Percentiles rank a stretch among this genome's conserved stretches.
Evolutionary conservation across 73 alveolate genomes (phyloP).

Genomic region (Paramecium biaurelia): DNA sequence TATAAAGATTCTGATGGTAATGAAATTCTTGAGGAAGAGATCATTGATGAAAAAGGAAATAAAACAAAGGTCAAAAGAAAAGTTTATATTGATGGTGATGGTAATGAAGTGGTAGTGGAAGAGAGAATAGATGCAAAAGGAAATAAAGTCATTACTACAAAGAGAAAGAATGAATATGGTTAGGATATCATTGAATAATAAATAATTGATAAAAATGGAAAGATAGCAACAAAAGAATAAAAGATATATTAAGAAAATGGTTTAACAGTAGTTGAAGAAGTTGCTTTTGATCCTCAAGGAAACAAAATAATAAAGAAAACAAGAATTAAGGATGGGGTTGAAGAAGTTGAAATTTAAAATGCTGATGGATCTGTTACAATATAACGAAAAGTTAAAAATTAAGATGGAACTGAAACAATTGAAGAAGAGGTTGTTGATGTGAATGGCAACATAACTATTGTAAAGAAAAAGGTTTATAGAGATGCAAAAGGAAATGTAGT

Average conservation of each 20-base stretch:
- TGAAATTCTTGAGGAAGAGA: neutral
- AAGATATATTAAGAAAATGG: constrained; percentile 5
- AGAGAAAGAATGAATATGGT: constrained; percentile 62
- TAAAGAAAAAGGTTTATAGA: constrained; percentile 48
- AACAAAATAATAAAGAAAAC: constrained; percentile 51
- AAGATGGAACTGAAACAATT: constrained; percentile 50
- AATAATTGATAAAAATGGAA: constrained; percentile 59
- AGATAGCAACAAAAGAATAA: neutral
- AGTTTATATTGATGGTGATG: constrained; percentile 49
- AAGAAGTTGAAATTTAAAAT: constrained; percentile 16
- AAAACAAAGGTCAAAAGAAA: constrained; percentile 5
- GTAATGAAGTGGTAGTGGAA: constrained; percentile 55
- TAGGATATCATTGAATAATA: constrained; percentile 35
- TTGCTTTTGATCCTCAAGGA: constrained; percentile 56
- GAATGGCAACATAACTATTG: constrained; percentile 47
- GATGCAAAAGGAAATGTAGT: constrained; percentile 55
- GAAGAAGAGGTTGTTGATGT: constrained; percentile 62
- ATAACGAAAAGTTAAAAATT: neutral
- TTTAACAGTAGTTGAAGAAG: constrained; percentile 43
- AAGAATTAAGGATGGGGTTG: constrained; percentile 54
- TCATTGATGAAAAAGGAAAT: neutral
- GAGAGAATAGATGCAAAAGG: constrained; percentile 63
- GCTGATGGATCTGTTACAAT: constrained; percentile 45
- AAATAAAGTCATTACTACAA: constrained; percentile 44
- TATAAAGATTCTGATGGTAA: constrained; percentile 60